Base-by-base conservation (phyloP, 140 eudicot genomes). In the Ambrosia hybrid region DNA sequence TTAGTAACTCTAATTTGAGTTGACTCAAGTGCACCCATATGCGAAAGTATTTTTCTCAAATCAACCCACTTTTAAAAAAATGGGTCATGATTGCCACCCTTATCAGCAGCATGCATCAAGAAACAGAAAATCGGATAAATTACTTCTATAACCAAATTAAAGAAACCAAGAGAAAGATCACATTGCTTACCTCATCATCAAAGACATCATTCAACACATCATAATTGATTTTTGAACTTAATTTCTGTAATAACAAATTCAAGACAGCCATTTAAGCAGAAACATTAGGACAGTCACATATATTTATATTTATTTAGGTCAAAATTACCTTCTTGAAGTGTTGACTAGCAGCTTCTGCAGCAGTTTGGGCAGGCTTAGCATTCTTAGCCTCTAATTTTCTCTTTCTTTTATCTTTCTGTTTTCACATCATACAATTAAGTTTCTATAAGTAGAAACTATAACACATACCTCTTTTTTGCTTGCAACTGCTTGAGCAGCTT, bases 271-370 rank as follows among this genome's bases (percentile, higher is more conserved):
- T n/a, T 11, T 73, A 55, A 16, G 6, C 4, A 41, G 46, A 41
- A 41, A 41, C 46, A 41, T 5, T 5, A 6, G 46, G 46, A 41
- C 1, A 41, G 4, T 5, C 46, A 4, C 4, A 1, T 5, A 4
- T 5, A 41, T 41, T 12, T 57, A 6, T 5, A 12, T 3, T 33
- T 30, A 30, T 30, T 30, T 30, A 30, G 61, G 61, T 30, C 34
- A 30, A 41, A 51, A 0, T 41, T 5, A 41, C 46, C 88, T 80
- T 86, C 57, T 80, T 70, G 30, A 80, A 56, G 57, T 56, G 73
- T 74, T 83, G 88, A 41, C 67, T 38, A 9, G 84, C 81, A 46
- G 91, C 86, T 70, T 86, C 91, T 9, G 78, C 84, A 62, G 91
- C 82, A 30, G 84, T 77, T 83, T 75, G 82, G 55, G 91, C 58